Base-by-base conservation (phyloP, 192 early-diverging fungal species). In the Haplosporangium gracile region DNA sequence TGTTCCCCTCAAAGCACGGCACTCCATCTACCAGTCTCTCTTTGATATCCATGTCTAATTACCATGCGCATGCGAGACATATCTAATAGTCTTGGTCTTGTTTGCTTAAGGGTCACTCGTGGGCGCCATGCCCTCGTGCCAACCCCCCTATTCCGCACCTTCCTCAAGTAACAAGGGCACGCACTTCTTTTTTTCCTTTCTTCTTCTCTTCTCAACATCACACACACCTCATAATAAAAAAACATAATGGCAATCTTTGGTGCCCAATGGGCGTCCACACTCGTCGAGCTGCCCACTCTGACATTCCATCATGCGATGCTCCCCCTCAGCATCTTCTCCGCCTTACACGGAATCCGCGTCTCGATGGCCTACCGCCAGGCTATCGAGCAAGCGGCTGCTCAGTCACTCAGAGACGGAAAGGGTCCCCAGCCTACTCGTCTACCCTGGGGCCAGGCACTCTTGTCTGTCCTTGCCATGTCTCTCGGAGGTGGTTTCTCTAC, bases 281-380 rank as follows among this genome's bases (percentile, higher is more conserved):
- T 86, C 10, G 79, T 86, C 18, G 84, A 86, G 40, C 53, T 86
- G 53, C 84, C 84, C 4, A 86, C 84, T 3, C 65, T 86, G 16
- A 86, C 84, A 49, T 80, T 86, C 42, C 84, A 86, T 39, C 70
- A 81, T 5, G 84, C 84, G 6, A 36, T 86, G 11, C 76, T 86
- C 4, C 84, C 84, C 1, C 68, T 86, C n/a, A 86, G 84, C 79
- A 81, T 86, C 79, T 86, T 86, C 51, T 86, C 74, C 0, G 75
- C 79, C 0, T 42, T 86, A 38, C 84, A 86, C 32, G 84, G 84
- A 10, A 86, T 86, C 68, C 79, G 79, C 39, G 72, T 86, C 51
- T 43, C 84, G n/a, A 86, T 86, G 75, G 75, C 72, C 26, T 86
- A 86, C 40, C 79, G 84, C 6, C 74, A 86, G 34, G 78, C 84